Evolutionary conservation across 371 early-diverging fungal species (phyloP).

Genomic region (Scutellospora calospora): DNA sequence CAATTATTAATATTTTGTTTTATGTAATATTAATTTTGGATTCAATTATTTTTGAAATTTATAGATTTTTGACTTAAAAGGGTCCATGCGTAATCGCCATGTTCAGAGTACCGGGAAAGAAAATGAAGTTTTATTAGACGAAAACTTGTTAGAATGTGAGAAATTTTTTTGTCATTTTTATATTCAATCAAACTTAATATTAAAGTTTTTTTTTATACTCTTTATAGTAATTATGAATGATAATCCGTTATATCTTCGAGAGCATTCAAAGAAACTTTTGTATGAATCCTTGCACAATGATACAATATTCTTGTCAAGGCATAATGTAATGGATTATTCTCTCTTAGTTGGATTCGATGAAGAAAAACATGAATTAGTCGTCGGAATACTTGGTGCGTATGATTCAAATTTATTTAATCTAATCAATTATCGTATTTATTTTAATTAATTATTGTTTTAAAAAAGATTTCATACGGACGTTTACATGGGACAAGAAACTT

Average conservation of each 20-base stretch:
- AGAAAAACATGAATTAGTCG: constrained; percentile 80
- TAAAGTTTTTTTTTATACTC: constrained; percentile 49
- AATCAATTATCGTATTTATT: not conserved
- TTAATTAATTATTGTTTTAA: constrained; percentile 8
- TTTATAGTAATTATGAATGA: constrained; percentile 63
- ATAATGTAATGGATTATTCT: constrained; percentile 97
- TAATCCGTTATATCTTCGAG: constrained; percentile 88
- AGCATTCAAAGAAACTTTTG: constrained; percentile 84
- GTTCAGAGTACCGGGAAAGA: constrained; percentile 85
- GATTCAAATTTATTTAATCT: not conserved
- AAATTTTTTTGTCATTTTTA: constrained; percentile 23
- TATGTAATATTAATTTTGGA: not conserved
- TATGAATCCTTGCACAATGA: constrained; percentile 87
- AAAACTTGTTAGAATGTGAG: constrained; percentile 87
- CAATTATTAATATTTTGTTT: not conserved
- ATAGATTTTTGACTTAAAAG: constrained; percentile 94
- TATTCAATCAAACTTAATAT: not conserved
- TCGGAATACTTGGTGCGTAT: constrained; percentile 89
- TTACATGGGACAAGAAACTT: constrained; percentile 96
- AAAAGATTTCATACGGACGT: constrained; percentile 92
- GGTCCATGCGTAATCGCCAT: constrained; percentile 92
- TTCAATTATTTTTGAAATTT: not conserved
- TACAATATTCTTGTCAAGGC: constrained; percentile 83
- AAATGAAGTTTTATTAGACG: constrained; percentile 91
- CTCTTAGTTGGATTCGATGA: constrained; percentile 91